phyloP scores from a whole-genome alignment of 75 land plant genomes.

The Larix kaempferi region DNA sequence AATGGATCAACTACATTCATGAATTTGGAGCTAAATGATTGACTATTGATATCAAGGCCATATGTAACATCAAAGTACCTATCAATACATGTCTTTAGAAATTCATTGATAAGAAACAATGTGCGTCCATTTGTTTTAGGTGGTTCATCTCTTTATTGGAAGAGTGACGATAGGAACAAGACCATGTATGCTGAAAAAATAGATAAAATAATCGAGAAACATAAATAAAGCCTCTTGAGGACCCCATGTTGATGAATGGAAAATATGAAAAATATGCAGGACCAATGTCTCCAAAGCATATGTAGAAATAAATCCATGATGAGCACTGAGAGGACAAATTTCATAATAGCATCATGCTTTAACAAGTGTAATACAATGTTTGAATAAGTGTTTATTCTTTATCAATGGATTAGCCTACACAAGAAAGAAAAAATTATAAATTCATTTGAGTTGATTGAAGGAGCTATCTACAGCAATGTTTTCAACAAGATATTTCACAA shows the following conservation, averaged over 20 bases:
- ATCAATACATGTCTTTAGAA: constrained; percentile 49
- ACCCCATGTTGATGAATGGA: constrained; percentile 45
- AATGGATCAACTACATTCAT: constrained; percentile 93
- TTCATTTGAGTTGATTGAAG: constrained; percentile 65
- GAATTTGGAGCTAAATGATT: constrained; percentile 50
- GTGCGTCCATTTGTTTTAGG: constrained; percentile 59
- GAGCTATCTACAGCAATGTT: constrained; percentile 70
- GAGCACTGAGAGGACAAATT: constrained; percentile 74
- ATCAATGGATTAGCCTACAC: constrained; percentile 57
- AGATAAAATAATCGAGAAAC: constrained; percentile 57
- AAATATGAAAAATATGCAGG: constrained; percentile 62
- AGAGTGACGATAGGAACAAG: constrained; percentile 40
- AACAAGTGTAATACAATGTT: constrained; percentile 61
- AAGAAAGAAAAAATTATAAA: constrained; percentile 62
- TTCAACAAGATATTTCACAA: constrained; percentile 62
- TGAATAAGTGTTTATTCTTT: constrained; percentile 62
- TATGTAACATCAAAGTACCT: constrained; percentile 44
- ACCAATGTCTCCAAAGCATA: constrained; percentile 73
- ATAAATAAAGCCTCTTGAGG: constrained; percentile 58
- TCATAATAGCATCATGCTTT: constrained; percentile 86
- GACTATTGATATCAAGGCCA: constrained; percentile 30
- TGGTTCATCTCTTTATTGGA: constrained; percentile 46
- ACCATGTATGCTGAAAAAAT: constrained; percentile 48
- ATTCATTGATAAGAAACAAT: constrained; percentile 53
- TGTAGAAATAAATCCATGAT: constrained; percentile 70